Evolutionary conservation across 2,329 filamentous ascomycete genomes (phyloP), one percentile per base, ranked within the genome.

Genomic region (Fusarium hainanense): DNA sequence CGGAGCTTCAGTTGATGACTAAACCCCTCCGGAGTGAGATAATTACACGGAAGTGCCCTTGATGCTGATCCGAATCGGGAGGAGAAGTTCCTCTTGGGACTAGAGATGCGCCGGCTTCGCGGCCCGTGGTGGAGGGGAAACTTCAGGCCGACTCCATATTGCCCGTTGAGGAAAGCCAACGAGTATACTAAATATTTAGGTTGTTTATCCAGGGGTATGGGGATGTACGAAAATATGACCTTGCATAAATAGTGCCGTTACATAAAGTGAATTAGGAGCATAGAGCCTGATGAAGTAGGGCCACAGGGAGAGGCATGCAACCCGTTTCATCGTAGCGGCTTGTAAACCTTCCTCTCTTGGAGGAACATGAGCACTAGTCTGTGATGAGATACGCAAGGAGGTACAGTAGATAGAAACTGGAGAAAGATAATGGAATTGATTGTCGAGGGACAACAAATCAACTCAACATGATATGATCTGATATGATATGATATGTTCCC

Each of bases 51-150:
- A 14, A 42, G 16, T 20, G 12, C 34, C 14, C 11, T 18, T 40
- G 20, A 6, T 13, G 10, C 12, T 14, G 27, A 42, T 28, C 65
- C 54, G n/a, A 20, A 61, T 47, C 20, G 11, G 55, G 58, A 61
- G 52, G 42, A 43, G 21, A 40, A 34, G 10, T 37, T 18, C 40
- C 30, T 55, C 34, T 16, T 47, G 44, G 30, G 25, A 25, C n/a
- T 44, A 52, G 7, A 16, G 13, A 28, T 12, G 18, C 41, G 37
- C 20, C 43, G 47, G 57, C 48, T 62, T 21, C 48, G 46, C 66
- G 66, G 66, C 57, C 56, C 66, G 57, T 63, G 37, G 66, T 56
- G 67, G 66, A 67, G 62, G 64, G 58, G 23, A 27, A 43, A 47
- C 14, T 37, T 37, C 18, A 37, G 9, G 20, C 21, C 41, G 20